Conservation (phyloP, 2,329 filamentous ascomycete species). For the Phialemonium atrogriseum region DNA sequence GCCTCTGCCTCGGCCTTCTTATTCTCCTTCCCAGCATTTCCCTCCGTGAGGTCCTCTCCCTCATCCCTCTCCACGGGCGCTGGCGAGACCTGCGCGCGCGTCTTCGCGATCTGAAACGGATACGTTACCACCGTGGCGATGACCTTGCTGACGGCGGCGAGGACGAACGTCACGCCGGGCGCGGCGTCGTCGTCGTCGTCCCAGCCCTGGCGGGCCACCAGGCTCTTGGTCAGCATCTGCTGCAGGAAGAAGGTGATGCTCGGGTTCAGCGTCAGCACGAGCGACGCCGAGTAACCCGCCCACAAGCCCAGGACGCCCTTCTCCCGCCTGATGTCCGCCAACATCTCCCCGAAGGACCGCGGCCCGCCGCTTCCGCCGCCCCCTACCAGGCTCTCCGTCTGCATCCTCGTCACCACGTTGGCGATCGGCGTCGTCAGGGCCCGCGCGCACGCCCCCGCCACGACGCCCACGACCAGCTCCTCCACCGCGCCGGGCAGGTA, state of each 20-base stretch:
- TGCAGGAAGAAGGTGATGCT: conserved; percentile 81
- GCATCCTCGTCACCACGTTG: conserved; percentile 75
- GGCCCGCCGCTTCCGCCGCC: conserved; percentile 11
- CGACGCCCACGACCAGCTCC: conserved; percentile 65
- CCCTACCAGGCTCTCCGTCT: conserved; percentile 47
- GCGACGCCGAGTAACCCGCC: conserved; percentile 76
- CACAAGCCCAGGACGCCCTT: conserved; percentile 70
- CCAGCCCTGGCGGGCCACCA: conserved; percentile 40
- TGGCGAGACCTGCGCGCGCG: conserved; percentile 60
- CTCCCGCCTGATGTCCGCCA: conserved; percentile 55
- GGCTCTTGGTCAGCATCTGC: conserved; percentile 54
- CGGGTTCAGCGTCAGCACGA: conserved; percentile 78
- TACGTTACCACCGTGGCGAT: conserved; percentile 72
- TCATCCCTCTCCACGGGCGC: conserved; percentile 20
- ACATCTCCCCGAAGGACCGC: conserved; percentile 45
- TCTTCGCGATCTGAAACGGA: conserved; percentile 79
- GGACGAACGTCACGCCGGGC: conserved; percentile 29
- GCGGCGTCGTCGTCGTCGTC: conserved; percentile 16
- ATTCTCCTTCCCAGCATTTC: conserved; percentile 8
- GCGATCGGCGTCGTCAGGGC: conserved; percentile 72
- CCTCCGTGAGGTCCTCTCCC: conserved; percentile 11
- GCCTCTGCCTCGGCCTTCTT: conserved; percentile 20
- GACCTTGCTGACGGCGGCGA: conserved; percentile 71
- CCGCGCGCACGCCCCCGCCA: conserved; percentile 68
- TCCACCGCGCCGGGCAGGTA: conserved; percentile 52